phyloP scores from a whole-genome alignment of 306 rosid genomes.

The Cajanus cajan region DNA sequence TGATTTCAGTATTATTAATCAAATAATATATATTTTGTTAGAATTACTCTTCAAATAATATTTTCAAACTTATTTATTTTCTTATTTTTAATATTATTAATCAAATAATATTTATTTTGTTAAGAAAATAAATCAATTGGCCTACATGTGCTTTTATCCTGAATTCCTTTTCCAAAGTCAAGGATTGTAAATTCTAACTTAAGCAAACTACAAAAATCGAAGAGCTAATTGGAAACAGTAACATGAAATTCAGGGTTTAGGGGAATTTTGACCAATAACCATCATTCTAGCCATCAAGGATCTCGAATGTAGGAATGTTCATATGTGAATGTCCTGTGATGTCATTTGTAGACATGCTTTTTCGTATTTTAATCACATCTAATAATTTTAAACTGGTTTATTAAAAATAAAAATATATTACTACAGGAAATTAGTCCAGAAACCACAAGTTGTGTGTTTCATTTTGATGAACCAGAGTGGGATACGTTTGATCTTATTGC shows the following conservation, averaged over 20 bases:
- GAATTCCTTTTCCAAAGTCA: neutral
- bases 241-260: neutral
- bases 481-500: neutral
- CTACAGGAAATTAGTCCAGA: neutral
- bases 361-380: neutral
- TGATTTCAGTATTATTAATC: no score
- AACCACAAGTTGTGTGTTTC: neutral
- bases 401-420: neutral
- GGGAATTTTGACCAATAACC: neutral
- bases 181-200: neutral
- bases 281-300: neutral
- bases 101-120: no score
- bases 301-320: neutral
- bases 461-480: neutral
- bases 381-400: neutral
- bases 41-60: neutral
- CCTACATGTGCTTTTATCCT: neutral
- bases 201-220: neutral
- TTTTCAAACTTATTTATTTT: no score
- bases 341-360: neutral
- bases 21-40: neutral
- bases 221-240: neutral
- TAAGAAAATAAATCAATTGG: neutral
- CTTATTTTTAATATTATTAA: no score
- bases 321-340: neutral